Evolutionary conservation across 139 green algal species (phyloP), one percentile per base, ranked within the genome.

Genomic region (Chlorella sp.): DNA sequence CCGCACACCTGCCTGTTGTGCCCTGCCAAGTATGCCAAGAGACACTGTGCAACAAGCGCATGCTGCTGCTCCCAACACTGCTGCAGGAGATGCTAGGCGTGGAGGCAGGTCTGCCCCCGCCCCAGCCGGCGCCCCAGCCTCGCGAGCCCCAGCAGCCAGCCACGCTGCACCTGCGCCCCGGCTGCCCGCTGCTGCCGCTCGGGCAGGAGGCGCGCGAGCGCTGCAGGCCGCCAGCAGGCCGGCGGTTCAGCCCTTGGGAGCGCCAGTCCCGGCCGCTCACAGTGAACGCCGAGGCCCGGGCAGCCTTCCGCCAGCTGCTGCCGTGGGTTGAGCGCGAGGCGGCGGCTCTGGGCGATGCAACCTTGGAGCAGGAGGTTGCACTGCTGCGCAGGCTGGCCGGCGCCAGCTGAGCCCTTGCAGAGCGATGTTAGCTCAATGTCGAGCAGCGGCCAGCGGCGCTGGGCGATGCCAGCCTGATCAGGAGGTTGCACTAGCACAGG

Each of bases 311-410:
- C 11, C 67, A 70, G 67, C 80, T 84, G 80, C 26, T 54, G 46
- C 34, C n/a, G 1, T 84, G 14, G 36, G 26, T 84, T 36, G 67
- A 77, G 44, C 36, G 34, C 9, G 80, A 84, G 67, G 65, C 43
- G 67, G 80, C 65, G 65, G 80, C 67, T 8, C 46, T 84, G 80
- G 67, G 67, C 11, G 80, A 84, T 20, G 34, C 19, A 1, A 34
- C 11, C 28, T 40, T 85, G 81, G 38, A 43, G 81, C 81, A 80
- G 70, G 69, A 85, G 54, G 81, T 79, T 54, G 51, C 41, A 38
- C 69, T 81, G 81, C 70, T 85, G 69, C 69, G 44, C 4, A 65
- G 40, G 44, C 44, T 84, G 60, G 54, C 60, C 19, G 76, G n/a
- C n/a, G n/a, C n/a, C n/a, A n/a, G n/a, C n/a, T n/a, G n/a, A n/a